Evolutionary conservation across 306 rosid genomes (phyloP), one percentile per base, ranked within the genome.

Genomic region (Chamaecrista fasciculata): DNA sequence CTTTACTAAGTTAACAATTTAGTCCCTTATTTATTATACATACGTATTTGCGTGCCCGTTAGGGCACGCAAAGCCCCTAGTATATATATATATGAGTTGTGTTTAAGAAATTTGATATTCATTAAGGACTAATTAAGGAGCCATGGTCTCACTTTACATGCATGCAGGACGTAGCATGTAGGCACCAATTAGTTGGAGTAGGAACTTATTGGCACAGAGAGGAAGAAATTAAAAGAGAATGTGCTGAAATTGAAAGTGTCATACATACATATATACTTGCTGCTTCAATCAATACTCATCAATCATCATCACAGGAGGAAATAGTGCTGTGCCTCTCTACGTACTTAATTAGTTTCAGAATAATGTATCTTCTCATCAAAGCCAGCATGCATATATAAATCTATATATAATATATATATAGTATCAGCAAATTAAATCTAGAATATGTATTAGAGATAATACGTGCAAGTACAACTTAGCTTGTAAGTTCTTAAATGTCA

Each of bases 311-410:
- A n/a, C n/a, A n/a, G n/a, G 23, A 76, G 43, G 59, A 63, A 62
- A 60, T 23, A 9, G 24, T 29, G 59, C 39, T 62, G 37, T 60
- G 37, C 40, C 60, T 69, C 60, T 33, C 36, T 33, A n/a, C n/a
- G n/a, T n/a, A n/a, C n/a, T n/a, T 50, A 14, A 43, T 14, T 69
- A 31, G 62, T 15, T 51, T 63, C 43, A 53, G 16, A 64, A 66
- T 78, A 71, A 71, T 78, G n/a, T n/a, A n/a, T n/a, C n/a, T n/a
- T n/a, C 58, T 25, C 52, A 66, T 46, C 66, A 62, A 10, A 12
- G 56, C 25, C 24, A 58, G 37, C 20, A 21, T 26, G 7, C 31
- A 29, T n/a, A 56, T 56, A 40, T n/a, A n/a, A n/a, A n/a, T n/a
- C n/a, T n/a, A n/a, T 11, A 0, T 40, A 40, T 40, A 40, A 2